phyloP scores from a whole-genome alignment of 306 rosid genomes.

The Vachellia pachyceras region DNA sequence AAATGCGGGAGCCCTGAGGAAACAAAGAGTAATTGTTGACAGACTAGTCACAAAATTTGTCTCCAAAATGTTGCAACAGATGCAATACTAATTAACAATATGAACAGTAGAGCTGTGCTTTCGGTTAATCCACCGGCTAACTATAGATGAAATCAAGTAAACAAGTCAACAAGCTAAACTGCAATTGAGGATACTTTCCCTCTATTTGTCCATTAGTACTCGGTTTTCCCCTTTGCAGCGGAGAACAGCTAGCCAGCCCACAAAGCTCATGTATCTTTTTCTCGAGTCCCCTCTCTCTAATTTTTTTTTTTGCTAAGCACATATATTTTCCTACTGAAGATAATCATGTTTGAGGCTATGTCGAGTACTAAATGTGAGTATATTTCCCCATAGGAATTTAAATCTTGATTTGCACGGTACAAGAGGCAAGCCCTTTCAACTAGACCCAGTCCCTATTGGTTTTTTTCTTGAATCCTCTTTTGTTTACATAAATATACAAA shows the following conservation, averaged over 20 bases:
- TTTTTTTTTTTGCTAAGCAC: neutral
- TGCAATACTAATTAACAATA: neutral
- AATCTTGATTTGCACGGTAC: too few relatives aligned
- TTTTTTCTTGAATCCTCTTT: neutral
- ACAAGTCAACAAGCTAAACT: neutral
- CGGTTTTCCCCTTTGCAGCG: neutral
- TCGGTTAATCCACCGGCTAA: neutral
- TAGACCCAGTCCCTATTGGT: too few relatives aligned
- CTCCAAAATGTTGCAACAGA: conserved; percentile 25
- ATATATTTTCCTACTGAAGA: too few relatives aligned
- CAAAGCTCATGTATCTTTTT: neutral
- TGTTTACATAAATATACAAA: neutral
- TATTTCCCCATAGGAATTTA: too few relatives aligned
- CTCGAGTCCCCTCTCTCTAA: neutral
- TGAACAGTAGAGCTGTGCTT: neutral
- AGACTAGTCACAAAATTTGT: conserved; percentile 15
- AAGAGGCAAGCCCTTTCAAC: too few relatives aligned
- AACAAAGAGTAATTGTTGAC: conserved; percentile 37
- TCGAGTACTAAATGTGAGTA: too few relatives aligned
- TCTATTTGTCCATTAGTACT: neutral
- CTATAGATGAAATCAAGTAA: neutral
- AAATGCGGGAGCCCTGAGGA: conserved; percentile 76
- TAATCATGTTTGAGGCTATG: too few relatives aligned
- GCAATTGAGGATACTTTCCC: conserved; percentile 9
- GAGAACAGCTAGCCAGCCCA: neutral